These are phyloP conservation scores for Penstemon eatonii DNA, from an alignment of 257 asterid species.

Conservation along the genomic window DNA sequence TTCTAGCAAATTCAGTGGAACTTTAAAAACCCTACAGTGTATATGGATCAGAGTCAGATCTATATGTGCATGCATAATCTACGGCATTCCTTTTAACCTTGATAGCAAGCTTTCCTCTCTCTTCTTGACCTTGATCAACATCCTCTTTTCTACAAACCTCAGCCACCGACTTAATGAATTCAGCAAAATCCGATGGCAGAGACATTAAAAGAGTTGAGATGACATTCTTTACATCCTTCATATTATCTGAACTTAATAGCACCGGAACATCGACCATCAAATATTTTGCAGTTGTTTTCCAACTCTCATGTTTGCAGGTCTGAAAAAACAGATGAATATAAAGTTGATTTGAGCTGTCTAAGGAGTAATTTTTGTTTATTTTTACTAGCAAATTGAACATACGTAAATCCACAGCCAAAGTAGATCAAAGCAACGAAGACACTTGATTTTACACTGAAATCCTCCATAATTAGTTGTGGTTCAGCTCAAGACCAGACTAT, in stretches of 20 bases:
- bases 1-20: slow-evolving; percentile 12
- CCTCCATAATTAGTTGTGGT: not conserved
- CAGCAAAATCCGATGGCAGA: slow-evolving; percentile 53
- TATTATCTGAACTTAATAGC: slow-evolving; percentile 43
- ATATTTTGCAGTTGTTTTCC: slow-evolving; percentile 53
- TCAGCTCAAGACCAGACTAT: not conserved
- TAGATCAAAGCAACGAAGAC: too few species aligned
- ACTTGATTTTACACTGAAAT: not conserved
- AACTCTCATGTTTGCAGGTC: slow-evolving; percentile 72
- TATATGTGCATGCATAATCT: not conserved
- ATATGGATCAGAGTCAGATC: not conserved
- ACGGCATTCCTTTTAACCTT: slow-evolving; percentile 41
- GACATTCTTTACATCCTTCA: slow-evolving; percentile 42
- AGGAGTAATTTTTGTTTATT: not conserved
- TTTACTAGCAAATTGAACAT: too few species aligned
- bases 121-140: slow-evolving; percentile 46
- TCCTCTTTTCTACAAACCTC: slow-evolving; percentile 56
- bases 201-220: slow-evolving; percentile 42
- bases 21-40: not conserved
- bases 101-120: slow-evolving; percentile 45
- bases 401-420: too few species aligned
- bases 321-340: slow-evolving; percentile 26
- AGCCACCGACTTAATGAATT: slow-evolving; percentile 58
- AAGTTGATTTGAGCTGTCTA: slow-evolving; percentile 20
- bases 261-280: slow-evolving; percentile 53